Conservation (phyloP, 192 early-diverging fungal genomes). For the Entomortierella chlamydospora region DNA sequence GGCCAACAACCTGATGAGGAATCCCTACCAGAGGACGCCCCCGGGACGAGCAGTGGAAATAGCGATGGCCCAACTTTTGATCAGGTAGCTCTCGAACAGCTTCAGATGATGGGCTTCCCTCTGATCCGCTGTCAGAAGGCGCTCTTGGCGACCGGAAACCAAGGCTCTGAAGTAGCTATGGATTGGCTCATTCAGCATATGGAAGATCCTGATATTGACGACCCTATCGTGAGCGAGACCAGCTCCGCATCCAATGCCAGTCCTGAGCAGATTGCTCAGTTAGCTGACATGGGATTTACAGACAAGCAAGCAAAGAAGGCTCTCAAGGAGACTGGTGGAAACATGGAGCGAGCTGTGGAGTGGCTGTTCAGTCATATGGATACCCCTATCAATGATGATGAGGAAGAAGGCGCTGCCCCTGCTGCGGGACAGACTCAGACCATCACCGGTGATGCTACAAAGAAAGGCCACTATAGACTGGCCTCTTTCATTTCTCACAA, state of each 20-base stretch:
- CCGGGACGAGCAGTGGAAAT: background rate
- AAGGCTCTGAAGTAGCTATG: constrained; percentile 88
- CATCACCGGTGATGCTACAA: constrained; percentile 45
- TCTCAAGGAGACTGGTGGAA: constrained; percentile 81
- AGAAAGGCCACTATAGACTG: constrained; percentile 73
- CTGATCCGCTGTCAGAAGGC: constrained; percentile 87
- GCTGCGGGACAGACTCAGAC: constrained; percentile 23
- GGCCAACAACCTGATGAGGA: constrained; percentile 79
- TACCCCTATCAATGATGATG: constrained; percentile 66
- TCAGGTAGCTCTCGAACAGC: constrained; percentile 75
- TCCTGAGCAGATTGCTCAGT: constrained; percentile 62
- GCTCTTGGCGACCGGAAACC: constrained; percentile 82
- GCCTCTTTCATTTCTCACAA: constrained; percentile 93
- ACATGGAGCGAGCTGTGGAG: constrained; percentile 93
- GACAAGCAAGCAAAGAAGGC: constrained; percentile 82
- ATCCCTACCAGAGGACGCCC: constrained; percentile 77
- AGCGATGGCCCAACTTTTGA: constrained; percentile 67
- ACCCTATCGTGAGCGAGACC: constrained; percentile 59
- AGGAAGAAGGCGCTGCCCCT: constrained; percentile 15
- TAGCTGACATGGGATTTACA: constrained; percentile 96
- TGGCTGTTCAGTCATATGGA: constrained; percentile 93
- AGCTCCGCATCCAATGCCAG: constrained; percentile 24
- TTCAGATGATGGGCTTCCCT: constrained; percentile 94
- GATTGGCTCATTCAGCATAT: constrained; percentile 97
- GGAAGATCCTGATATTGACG: constrained; percentile 94